These are phyloP conservation scores for Prunella vulgaris DNA, from an alignment of 257 asterid species.

Conservation along the genomic window DNA sequence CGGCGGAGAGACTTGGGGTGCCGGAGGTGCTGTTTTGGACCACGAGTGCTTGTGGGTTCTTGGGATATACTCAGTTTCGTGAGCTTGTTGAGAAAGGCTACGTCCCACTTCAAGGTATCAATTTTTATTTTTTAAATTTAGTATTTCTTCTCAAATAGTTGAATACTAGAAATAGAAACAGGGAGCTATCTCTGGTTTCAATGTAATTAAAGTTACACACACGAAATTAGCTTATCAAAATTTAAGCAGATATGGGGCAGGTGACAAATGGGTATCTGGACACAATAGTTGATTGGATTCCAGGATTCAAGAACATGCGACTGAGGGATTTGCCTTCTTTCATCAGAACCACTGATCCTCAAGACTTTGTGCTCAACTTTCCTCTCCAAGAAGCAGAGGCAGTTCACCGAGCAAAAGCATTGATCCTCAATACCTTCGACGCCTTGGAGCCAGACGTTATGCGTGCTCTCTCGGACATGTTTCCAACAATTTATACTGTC, in stretches of 20 bases:
- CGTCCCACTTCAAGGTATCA: slow-evolving; percentile 39
- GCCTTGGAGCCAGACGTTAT: slow-evolving; percentile 33
- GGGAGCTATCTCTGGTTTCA: no score
- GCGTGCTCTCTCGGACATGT: slow-evolving; percentile 22
- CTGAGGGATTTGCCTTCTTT: slow-evolving; percentile 45
- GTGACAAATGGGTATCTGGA: slow-evolving; percentile 42
- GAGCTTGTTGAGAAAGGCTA: slow-evolving; percentile 33
- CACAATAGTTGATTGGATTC: slow-evolving; percentile 22
- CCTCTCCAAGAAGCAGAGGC: slow-evolving; percentile 5
- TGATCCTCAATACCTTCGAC: slow-evolving; percentile 47
- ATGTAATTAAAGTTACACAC: no score
- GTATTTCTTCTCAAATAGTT: no score
- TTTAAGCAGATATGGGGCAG: slow-evolving; percentile 37
- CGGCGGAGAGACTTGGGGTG: slow-evolving; percentile 38
- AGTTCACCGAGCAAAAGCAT: slow-evolving; percentile 23
- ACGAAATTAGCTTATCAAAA: no score
- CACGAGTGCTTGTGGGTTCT: slow-evolving; percentile 35
- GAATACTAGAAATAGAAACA: no score
- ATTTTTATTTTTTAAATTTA: no score
- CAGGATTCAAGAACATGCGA: slow-evolving; percentile 35
- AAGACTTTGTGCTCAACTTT: slow-evolving; percentile 34
- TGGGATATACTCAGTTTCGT: slow-evolving; percentile 33
- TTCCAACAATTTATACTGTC: slow-evolving; percentile 24
- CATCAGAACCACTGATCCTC: slow-evolving; percentile 35
- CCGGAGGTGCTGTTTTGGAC: slow-evolving; percentile 44